phyloP scores from a whole-genome alignment of 768 basidiomycete species.

The Rhodotorula babjevae region DNA sequence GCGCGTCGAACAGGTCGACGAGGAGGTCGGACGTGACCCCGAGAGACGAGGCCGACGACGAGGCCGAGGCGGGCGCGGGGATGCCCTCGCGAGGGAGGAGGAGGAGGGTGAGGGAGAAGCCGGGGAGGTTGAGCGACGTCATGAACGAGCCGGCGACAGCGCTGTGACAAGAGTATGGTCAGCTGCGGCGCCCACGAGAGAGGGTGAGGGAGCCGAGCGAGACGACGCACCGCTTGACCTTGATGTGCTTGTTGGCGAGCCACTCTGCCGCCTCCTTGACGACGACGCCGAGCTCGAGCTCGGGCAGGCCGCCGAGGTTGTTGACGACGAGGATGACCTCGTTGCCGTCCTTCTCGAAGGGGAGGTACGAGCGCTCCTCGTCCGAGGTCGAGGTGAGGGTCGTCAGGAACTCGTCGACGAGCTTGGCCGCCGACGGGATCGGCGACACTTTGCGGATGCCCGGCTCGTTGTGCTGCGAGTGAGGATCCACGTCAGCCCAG shows the following conservation, averaged over 20 bases:
- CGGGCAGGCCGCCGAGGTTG: conserved; percentile 46
- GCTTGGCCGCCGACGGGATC: conserved; percentile 35
- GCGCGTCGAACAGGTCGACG: conserved; percentile 47
- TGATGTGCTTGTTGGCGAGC: conserved; percentile 35
- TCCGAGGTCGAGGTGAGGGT: conserved; percentile 48
- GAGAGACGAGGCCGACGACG: not conserved
- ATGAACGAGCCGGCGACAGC: conserved; percentile 42
- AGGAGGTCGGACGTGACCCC: conserved; percentile 43
- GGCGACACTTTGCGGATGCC: conserved; percentile 46
- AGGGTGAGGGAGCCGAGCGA: too few relatives aligned
- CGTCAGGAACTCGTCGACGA: conserved; percentile 47
- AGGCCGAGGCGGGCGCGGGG: conserved; percentile 1
- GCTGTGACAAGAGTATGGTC: not conserved
- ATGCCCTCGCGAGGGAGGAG: conserved; percentile 46
- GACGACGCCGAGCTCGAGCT: conserved; percentile 43
- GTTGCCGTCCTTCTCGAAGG: conserved; percentile 46
- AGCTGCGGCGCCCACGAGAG: too few relatives aligned
- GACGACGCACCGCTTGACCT: conserved; percentile 35
- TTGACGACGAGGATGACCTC: conserved; percentile 49
- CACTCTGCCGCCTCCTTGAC: conserved; percentile 38
- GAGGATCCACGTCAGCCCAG: too few relatives aligned
- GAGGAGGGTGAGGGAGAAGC: conserved; percentile 49
- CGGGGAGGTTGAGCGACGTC: conserved; percentile 51
- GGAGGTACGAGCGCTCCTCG: conserved; percentile 48
- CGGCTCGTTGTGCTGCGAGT: conserved; percentile 49